These are phyloP conservation scores for Mycena maculata DNA, from an alignment of 768 basidiomycete species.

Conservation along the genomic window DNA sequence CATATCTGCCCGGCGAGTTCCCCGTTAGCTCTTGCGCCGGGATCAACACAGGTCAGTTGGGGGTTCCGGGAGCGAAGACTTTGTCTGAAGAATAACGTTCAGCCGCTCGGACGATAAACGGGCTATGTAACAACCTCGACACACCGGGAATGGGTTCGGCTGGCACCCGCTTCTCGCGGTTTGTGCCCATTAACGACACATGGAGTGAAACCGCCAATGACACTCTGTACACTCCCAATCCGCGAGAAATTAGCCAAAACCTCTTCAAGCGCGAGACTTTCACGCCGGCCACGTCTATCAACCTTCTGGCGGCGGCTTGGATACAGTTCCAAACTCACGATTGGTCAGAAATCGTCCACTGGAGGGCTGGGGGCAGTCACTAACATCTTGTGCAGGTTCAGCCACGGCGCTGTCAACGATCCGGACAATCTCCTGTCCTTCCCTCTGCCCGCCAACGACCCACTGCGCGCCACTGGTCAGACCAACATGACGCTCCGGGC, in stretches of 20 bases:
- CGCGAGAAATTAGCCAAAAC: constrained; percentile 27
- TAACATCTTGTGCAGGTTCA: constrained; percentile 10
- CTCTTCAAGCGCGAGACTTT: constrained; percentile 27
- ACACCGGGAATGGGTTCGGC: constrained; percentile 25
- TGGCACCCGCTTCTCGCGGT: constrained; percentile 25
- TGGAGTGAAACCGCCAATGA: constrained; percentile 26
- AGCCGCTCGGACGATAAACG: constrained; percentile 28
- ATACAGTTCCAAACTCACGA: constrained; percentile 30
- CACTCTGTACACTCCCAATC: constrained; percentile 25
- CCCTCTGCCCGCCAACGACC: constrained; percentile 17
- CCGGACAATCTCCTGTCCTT: constrained; percentile 22
- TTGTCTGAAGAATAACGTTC: not conserved
- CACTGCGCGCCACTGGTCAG: constrained; percentile 19
- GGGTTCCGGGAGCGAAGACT: not conserved
- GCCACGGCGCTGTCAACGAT: constrained; percentile 23
- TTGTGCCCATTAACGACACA: constrained; percentile 25
- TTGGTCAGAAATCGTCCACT: constrained; percentile 1
- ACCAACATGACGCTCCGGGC: constrained; percentile 21
- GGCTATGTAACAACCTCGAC: constrained; percentile 28
- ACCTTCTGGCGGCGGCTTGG: constrained; percentile 25
- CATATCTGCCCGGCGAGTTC: constrained; percentile 22
- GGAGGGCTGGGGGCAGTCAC: too few species aligned
- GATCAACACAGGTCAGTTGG: constrained; percentile 24
- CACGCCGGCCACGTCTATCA: constrained; percentile 25
- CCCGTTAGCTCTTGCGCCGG: constrained; percentile 19